Evolutionary conservation across 345 rosid species (phyloP).

Genomic region (Noccaea caerulescens): DNA sequence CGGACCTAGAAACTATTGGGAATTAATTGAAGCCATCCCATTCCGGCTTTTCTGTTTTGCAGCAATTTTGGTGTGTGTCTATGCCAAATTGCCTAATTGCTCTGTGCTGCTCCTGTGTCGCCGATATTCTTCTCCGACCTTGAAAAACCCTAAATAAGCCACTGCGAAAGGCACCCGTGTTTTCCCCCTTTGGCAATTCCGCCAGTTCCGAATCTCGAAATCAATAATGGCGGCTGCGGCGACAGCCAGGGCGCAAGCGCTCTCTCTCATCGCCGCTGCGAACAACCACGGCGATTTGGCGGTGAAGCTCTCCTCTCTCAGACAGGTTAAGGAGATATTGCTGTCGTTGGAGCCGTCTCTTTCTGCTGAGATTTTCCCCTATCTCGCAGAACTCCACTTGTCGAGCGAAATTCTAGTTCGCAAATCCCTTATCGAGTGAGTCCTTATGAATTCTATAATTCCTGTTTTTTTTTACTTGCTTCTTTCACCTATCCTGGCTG

Average conservation of each 20-base stretch:
- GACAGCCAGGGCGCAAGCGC: constrained; percentile 67
- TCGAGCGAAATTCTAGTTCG: constrained; percentile 81
- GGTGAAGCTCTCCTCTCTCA: constrained; percentile 85
- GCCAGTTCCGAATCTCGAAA: constrained; percentile 28
- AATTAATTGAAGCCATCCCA: constrained; percentile 24
- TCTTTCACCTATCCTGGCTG: neutral
- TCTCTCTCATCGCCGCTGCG: constrained; percentile 80
- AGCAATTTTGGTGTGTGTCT: neutral
- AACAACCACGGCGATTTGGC: constrained; percentile 81
- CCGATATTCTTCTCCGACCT: constrained; percentile 29
- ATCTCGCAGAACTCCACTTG: constrained; percentile 73
- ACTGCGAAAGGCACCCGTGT: constrained; percentile 9
- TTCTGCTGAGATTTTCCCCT: constrained; percentile 79
- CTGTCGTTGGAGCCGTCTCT: constrained; percentile 65
- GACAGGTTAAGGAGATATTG: constrained; percentile 76
- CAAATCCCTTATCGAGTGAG: constrained; percentile 76
- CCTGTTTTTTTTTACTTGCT: neutral
- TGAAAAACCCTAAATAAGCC: constrained; percentile 40
- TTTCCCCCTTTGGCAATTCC: constrained; percentile 4
- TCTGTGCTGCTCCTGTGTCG: constrained; percentile 8
- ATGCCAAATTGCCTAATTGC: constrained; percentile 13
- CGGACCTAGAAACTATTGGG: constrained; percentile 7
- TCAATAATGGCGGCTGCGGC: constrained; percentile 47
- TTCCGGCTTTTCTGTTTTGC: neutral
- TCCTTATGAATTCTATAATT: constrained; percentile 31